Conservation (phyloP, 305 asterid species). For the Solanum hybrid region DNA sequence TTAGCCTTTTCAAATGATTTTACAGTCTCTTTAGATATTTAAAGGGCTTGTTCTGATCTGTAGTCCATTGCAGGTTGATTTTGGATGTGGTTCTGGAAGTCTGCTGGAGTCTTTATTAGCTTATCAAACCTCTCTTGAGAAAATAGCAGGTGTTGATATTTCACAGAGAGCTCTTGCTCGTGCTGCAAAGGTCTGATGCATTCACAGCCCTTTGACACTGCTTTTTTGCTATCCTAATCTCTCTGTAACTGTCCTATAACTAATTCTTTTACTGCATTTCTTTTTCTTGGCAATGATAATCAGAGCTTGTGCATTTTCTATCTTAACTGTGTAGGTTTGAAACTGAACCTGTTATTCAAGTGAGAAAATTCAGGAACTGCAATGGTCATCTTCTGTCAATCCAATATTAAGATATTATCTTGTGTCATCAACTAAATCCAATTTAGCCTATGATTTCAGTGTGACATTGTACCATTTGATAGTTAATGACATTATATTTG, state of each 20-base stretch:
- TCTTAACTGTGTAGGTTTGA: neutral
- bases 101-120: slow-evolving; percentile 73
- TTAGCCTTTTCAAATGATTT: slow-evolving; percentile 8
- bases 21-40: slow-evolving; percentile 8
- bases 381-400: neutral
- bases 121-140: slow-evolving; percentile 72
- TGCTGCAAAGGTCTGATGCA: slow-evolving; percentile 76
- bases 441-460: neutral
- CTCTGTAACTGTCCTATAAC: neutral
- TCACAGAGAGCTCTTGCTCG: slow-evolving; percentile 65
- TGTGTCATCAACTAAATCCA: neutral
- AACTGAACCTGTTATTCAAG: neutral
- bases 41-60: slow-evolving; percentile 17
- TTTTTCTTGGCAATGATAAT: neutral
- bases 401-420: neutral
- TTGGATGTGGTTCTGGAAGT: slow-evolving; percentile 98
- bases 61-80: slow-evolving; percentile 61
- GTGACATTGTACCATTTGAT: neutral
- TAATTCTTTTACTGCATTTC: neutral
- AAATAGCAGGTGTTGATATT: slow-evolving; percentile 78
- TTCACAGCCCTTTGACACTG: neutral
- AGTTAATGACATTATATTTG: neutral
- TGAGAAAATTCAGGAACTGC: neutral
- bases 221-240: neutral
- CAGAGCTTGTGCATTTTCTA: neutral